Percentiles rank a stretch among this genome's conserved stretches.
phyloP scores from a whole-genome alignment of 352 stramenopile species.

The Pythium brachiatum region DNA sequence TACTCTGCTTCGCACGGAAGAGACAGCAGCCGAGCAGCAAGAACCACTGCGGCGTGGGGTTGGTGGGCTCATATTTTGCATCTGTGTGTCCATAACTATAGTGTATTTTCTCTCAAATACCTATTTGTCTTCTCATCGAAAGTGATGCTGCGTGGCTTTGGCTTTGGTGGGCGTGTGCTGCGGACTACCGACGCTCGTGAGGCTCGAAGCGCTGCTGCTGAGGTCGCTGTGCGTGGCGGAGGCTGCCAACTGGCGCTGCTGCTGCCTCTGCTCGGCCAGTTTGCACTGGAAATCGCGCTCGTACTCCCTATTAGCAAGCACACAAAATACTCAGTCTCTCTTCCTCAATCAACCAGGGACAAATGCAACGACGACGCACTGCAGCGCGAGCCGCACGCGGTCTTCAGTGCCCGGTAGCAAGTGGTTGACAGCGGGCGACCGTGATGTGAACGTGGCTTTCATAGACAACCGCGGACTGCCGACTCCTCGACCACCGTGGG shows the following conservation, averaged over 20 bases:
- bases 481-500: constrained; percentile 3
- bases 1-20: too few species aligned
- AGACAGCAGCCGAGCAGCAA: neutral
- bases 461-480: constrained; percentile 53
- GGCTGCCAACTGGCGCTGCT: neutral
- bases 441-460: constrained; percentile 56
- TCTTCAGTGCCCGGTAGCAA: constrained; percentile 59
- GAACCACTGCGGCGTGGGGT: too few species aligned
- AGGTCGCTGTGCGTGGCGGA: constrained; percentile 14
- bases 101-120: neutral
- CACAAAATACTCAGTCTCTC: neutral
- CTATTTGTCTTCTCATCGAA: constrained; percentile 6
- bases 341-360: too few species aligned
- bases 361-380: constrained; percentile 28
- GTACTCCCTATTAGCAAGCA: constrained; percentile 19
- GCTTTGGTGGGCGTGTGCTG: constrained; percentile 1
- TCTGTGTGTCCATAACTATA: neutral
- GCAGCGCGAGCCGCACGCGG: constrained; percentile 48
- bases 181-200: neutral
- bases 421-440: constrained; percentile 61
- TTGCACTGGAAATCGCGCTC: constrained; percentile 21
- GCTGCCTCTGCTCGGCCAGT: constrained; percentile 4
- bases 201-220: constrained; percentile 10
- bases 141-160: neutral
- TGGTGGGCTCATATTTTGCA: neutral